phyloP scores from a whole-genome alignment of 805 yeast genomes.

The Metschnikowia drakensbergensis region DNA sequence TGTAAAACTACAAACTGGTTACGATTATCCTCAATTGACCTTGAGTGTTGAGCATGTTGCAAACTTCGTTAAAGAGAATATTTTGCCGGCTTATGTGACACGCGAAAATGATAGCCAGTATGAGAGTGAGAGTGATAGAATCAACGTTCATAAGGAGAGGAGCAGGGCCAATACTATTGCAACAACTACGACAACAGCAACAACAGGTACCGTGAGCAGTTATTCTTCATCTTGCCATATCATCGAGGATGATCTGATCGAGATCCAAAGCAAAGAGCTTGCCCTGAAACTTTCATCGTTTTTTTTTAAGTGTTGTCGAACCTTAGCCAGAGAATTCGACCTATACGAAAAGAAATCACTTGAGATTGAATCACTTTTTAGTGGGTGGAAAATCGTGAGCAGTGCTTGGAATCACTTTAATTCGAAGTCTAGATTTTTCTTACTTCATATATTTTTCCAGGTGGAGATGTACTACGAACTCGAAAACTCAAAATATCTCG shows the following conservation, averaged over 20 bases:
- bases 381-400: constrained; percentile 7
- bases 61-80: constrained; percentile 6
- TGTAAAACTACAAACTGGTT: constrained; percentile 3
- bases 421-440: constrained; percentile 8
- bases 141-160: not conserved
- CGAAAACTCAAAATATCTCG: constrained; percentile 1
- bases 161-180: constrained; percentile 1
- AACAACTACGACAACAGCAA: not conserved
- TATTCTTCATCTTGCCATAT: not conserved
- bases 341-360: not conserved
- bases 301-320: constrained; percentile 10
- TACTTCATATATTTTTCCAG: constrained; percentile 10
- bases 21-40: constrained; percentile 1
- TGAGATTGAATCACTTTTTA: not conserved
- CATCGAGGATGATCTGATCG: constrained; percentile 1
- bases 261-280: constrained; percentile 6
- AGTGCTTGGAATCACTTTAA: constrained; percentile 14
- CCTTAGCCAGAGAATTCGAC: constrained; percentile 3
- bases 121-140: constrained; percentile 1
- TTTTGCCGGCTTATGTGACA: not conserved
- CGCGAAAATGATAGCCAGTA: not conserved
- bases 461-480: constrained; percentile 9
- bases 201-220: not conserved
- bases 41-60: constrained; percentile 10
- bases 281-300: constrained; percentile 4